phyloP scores from a whole-genome alignment of 2,329 filamentous ascomycete species.

The Parasarocladium wereldwijsianum region DNA sequence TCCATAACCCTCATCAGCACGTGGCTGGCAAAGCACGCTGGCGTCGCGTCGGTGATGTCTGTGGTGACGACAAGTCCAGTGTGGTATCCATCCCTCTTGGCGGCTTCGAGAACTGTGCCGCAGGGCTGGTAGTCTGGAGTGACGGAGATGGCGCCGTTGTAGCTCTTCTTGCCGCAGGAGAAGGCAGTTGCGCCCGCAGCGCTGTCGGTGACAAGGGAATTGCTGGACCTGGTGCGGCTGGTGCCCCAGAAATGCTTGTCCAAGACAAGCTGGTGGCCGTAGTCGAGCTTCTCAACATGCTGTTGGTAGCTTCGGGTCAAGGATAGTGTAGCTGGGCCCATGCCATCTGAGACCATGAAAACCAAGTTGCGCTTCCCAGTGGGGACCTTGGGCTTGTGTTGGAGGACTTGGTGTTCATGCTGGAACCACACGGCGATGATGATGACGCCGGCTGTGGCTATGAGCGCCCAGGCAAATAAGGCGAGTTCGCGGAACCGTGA shows the following conservation, averaged over 20 bases:
- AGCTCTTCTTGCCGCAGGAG: slow-evolving; percentile 82
- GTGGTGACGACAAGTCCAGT: slow-evolving; percentile 94
- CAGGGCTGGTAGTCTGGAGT: slow-evolving; percentile 75
- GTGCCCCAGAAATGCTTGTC: slow-evolving; percentile 85
- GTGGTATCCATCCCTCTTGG: slow-evolving; percentile 79
- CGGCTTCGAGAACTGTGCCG: slow-evolving; percentile 84
- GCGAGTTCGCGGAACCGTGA: slow-evolving; percentile 52
- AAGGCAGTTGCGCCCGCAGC: slow-evolving; percentile 97
- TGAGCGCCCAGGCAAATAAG: slow-evolving; percentile 67
- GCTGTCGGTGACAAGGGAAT: slow-evolving; percentile 81
- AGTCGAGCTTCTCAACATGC: slow-evolving; percentile 55
- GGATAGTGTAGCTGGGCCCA: slow-evolving; percentile 85
- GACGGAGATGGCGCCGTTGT: slow-evolving; percentile 91
- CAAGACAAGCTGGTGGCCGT: slow-evolving; percentile 60
- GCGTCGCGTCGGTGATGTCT: slow-evolving; percentile 87
- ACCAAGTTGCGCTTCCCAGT: slow-evolving; percentile 77
- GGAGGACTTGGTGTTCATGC: slow-evolving; percentile 44
- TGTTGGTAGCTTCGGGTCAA: slow-evolving; percentile 81
- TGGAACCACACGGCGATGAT: slow-evolving; percentile 65
- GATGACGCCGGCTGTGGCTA: slow-evolving; percentile 67
- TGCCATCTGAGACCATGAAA: slow-evolving; percentile 98
- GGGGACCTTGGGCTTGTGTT: slow-evolving; percentile 15
- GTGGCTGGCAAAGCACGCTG: slow-evolving; percentile 68
- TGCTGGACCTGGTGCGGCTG: slow-evolving; percentile 72
- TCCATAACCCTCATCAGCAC: slow-evolving; percentile 38